These are phyloP conservation scores for Raffaelea deltoideospora DNA, from an alignment of 2,329 filamentous ascomycete genomes.

Conservation along the genomic window DNA sequence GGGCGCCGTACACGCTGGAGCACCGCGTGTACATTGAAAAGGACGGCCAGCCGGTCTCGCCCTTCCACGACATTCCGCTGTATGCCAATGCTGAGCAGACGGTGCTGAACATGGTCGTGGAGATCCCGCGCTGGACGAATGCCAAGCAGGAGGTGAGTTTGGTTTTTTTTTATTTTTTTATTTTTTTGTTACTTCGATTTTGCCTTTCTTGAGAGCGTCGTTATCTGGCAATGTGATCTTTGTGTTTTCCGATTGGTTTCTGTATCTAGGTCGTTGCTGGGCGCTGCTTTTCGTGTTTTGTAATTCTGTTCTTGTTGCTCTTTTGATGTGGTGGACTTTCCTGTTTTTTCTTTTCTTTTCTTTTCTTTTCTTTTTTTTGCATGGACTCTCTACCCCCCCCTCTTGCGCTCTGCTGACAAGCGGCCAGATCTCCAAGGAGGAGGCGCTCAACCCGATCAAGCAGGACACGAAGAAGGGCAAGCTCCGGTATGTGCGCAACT, in stretches of 20 bases:
- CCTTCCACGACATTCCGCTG: constrained; percentile 97
- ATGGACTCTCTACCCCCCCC: too few relatives aligned
- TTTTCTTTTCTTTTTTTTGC: too few relatives aligned
- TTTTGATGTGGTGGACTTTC: too few relatives aligned
- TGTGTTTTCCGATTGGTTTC: too few relatives aligned
- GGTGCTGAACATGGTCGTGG: constrained; percentile 96
- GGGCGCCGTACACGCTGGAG: constrained; percentile 81
- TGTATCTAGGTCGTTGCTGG: too few relatives aligned
- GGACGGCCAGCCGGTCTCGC: constrained; percentile 84
- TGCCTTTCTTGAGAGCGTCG: too few relatives aligned
- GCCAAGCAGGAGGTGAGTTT: constrained; percentile 91
- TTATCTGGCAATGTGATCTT: too few relatives aligned
- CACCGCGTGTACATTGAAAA: constrained; percentile 97
- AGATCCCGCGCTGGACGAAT: constrained; percentile 99
- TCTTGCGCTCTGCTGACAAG: too few relatives aligned
- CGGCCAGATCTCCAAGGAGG: constrained; percentile 88
- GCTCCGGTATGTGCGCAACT: constrained; percentile 98
- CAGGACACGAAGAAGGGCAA: constrained; percentile 99
- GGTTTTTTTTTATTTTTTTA: neutral
- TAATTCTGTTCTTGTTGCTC: too few relatives aligned
- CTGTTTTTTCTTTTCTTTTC: too few relatives aligned
- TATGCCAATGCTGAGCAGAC: constrained; percentile 95
- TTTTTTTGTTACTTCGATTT: constrained; percentile 4
- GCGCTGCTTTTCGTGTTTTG: too few relatives aligned
- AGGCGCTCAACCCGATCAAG: constrained; percentile 97